These are phyloP conservation scores for Grigorovia yakushimaensis DNA, from an alignment of 805 yeast genomes.

Conservation along the genomic window DNA sequence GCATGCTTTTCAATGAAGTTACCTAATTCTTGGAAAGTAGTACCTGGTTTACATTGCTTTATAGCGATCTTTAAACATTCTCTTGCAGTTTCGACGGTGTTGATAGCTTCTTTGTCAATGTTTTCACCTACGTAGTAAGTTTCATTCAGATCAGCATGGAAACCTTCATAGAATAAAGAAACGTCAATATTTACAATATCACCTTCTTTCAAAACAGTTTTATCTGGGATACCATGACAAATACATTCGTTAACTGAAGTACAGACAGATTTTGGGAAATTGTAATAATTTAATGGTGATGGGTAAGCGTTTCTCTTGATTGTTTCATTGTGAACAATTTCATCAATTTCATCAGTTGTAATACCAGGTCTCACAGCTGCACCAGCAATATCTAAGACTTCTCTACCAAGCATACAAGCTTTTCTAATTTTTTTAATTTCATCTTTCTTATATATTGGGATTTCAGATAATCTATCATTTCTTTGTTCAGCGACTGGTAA, in stretches of 20 bases:
- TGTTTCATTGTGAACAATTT: slow-evolving; percentile 77
- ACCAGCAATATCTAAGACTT: slow-evolving; percentile 82
- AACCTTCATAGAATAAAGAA: slow-evolving; percentile 73
- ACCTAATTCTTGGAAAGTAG: slow-evolving; percentile 78
- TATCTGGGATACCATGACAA: slow-evolving; percentile 96
- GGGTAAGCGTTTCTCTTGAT: slow-evolving; percentile 87
- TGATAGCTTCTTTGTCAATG: slow-evolving; percentile 55
- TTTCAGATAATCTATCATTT: slow-evolving; percentile 57
- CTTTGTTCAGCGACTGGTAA: slow-evolving; percentile 68
- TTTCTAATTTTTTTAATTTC: slow-evolving; percentile 67
- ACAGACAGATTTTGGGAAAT: slow-evolving; percentile 86
- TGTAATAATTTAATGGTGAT: slow-evolving; percentile 87
- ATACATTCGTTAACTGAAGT: slow-evolving; percentile 91
- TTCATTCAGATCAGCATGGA: slow-evolving; percentile 91
- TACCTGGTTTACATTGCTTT: slow-evolving; percentile 80
- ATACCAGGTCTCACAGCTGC: slow-evolving; percentile 76
- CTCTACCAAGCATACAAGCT: slow-evolving; percentile 72
- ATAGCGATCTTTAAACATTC: slow-evolving; percentile 83
- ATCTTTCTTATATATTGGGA: slow-evolving; percentile 52
- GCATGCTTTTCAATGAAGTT: slow-evolving; percentile 84
- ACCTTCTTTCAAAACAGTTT: slow-evolving; percentile 79
- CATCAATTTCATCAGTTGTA: slow-evolving; percentile 88
- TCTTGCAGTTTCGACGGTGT: slow-evolving; percentile 85
- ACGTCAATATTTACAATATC: slow-evolving; percentile 91
- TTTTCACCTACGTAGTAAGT: slow-evolving; percentile 93